phyloP scores from a whole-genome alignment of 2,329 filamentous ascomycete genomes.

The Madurella mycetomatis region DNA sequence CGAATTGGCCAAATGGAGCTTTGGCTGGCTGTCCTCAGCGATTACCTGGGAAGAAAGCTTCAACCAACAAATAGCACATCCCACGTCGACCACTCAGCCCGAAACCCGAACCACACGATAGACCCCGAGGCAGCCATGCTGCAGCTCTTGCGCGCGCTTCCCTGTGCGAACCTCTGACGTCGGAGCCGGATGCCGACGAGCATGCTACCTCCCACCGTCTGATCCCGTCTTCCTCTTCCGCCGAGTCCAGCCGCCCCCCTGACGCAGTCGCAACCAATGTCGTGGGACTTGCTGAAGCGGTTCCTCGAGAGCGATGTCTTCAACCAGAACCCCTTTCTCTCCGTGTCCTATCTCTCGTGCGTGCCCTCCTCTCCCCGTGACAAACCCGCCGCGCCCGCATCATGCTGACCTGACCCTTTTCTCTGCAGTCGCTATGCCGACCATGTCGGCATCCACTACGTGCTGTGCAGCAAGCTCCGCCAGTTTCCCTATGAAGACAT shows the following conservation, averaged over 20 bases:
- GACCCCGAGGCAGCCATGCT: conserved; percentile 16
- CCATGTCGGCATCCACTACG: conserved; percentile 86
- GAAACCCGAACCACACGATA: neutral
- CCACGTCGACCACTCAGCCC: neutral
- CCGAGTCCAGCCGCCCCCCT: conserved; percentile 10
- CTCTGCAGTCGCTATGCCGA: conserved; percentile 71
- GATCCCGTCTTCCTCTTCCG: conserved; percentile 10
- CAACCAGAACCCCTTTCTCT: conserved; percentile 84
- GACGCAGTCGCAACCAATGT: conserved; percentile 37
- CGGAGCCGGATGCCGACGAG: conserved; percentile 14
- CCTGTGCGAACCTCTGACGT: conserved; percentile 4
- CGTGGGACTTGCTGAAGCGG: conserved; percentile 83
- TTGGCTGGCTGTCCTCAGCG: conserved; percentile 22
- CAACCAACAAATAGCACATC: neutral
- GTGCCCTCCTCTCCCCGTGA: conserved; percentile 33
- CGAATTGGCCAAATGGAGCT: conserved; percentile 19
- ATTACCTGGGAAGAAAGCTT: neutral
- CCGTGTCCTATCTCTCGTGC: conserved; percentile 84
- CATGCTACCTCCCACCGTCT: conserved; percentile 19
- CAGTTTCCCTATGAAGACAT: conserved; percentile 89
- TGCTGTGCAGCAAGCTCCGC: conserved; percentile 81
- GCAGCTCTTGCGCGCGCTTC: conserved; percentile 9
- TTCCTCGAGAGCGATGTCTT: conserved; percentile 94
- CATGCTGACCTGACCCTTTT: conserved; percentile 5
- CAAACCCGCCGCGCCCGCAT: neutral